Conservation (phyloP, 305 asterid genomes). For the Ajuga reptans region DNA sequence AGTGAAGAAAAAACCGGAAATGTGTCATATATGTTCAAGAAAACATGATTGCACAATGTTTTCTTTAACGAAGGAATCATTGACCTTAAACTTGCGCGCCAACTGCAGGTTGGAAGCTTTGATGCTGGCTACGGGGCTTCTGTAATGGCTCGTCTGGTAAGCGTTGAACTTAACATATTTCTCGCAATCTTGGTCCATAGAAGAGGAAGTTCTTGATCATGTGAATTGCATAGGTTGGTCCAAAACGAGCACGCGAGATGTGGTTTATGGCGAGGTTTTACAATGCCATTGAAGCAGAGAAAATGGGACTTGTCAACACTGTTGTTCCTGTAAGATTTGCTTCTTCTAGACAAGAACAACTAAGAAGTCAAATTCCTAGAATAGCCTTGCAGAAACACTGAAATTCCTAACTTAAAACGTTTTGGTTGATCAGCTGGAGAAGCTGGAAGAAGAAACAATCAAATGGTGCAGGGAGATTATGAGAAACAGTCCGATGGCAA, state of each 20-base stretch:
- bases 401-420: neutral
- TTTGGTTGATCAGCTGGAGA: conserved; percentile 46
- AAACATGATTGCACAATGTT: neutral
- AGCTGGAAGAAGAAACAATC: conserved; percentile 73
- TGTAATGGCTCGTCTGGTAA: conserved; percentile 77
- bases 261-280: conserved; percentile 82
- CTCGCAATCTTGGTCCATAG: neutral
- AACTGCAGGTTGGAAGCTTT: conserved; percentile 80
- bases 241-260: conserved; percentile 87
- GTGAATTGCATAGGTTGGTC: conserved; percentile 51
- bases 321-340: conserved; percentile 69
- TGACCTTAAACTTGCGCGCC: neutral
- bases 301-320: conserved; percentile 85
- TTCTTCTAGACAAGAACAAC: neutral
- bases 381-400: neutral
- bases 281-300: conserved; percentile 75
- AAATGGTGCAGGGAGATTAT: conserved; percentile 89
- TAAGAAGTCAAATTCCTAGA: neutral
- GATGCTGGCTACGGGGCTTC: conserved; percentile 97
- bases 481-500: conserved; percentile 84
- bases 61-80: neutral
- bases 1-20: neutral
- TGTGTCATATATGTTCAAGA: neutral
- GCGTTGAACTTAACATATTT: neutral
- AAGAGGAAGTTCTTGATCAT: neutral